Evolutionary conservation across 2,329 filamentous ascomycete genomes (phyloP).

Genomic region (Berkeleyomyces rouxiae): DNA sequence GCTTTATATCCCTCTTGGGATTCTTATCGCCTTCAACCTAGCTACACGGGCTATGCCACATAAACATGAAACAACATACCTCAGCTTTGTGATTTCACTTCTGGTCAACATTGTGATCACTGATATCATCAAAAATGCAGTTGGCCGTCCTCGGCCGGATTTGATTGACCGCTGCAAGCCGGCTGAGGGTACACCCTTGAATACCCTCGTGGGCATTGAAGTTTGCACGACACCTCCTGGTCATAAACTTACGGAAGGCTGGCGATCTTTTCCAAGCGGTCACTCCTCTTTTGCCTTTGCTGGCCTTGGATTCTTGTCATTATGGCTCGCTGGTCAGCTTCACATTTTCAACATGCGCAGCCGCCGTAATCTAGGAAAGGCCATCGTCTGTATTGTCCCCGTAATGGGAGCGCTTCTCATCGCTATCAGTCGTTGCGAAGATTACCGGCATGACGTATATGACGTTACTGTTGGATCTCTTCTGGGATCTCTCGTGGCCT

Average conservation of each 20-base stretch:
- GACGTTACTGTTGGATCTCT: conserved; percentile 47
- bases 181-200: conserved; percentile 27
- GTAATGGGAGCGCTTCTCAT: conserved; percentile 49
- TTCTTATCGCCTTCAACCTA: conserved; percentile 50
- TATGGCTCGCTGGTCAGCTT: conserved; percentile 53
- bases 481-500: conserved; percentile 42
- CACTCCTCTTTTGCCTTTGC: conserved; percentile 67
- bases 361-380: conserved; percentile 36
- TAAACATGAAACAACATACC: conserved; percentile 70
- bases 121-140: conserved; percentile 78
- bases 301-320: conserved; percentile 56
- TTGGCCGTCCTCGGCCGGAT: conserved; percentile 54
- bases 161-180: conserved; percentile 66
- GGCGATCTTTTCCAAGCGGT: conserved; percentile 68
- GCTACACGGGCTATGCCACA: conserved; percentile 46
- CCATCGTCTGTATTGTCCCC: conserved; percentile 40
- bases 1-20: conserved; percentile 49
- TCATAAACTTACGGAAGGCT: conserved; percentile 62
- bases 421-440: conserved; percentile 51
- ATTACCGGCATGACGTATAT: conserved; percentile 56
- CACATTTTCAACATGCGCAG: conserved; percentile 33
- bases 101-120: conserved; percentile 70
- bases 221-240: conserved; percentile 57
- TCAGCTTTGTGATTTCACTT: conserved; percentile 64
- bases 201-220: conserved; percentile 43